These are phyloP conservation scores for Teunomyces gatunensis DNA, from an alignment of 805 yeast species.

Conservation along the genomic window DNA sequence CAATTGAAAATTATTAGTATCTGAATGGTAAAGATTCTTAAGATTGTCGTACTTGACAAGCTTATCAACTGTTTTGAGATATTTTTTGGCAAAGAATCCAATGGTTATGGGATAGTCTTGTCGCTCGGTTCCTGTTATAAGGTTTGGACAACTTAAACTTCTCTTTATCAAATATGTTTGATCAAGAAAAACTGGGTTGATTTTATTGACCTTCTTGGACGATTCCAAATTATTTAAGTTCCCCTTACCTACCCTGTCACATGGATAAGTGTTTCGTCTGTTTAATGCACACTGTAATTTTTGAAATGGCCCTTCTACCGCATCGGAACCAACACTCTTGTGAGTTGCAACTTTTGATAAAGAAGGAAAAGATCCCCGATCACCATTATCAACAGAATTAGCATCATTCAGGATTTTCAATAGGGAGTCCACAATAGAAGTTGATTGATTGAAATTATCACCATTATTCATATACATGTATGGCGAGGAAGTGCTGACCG, in stretches of 20 bases:
- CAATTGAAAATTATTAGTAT: not conserved
- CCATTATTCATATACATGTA: conserved; percentile 1
- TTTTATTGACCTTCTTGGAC: conserved; percentile 9
- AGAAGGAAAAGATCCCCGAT: not conserved
- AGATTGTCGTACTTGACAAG: conserved; percentile 21
- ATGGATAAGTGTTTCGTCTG: conserved; percentile 38
- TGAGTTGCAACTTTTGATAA: not conserved
- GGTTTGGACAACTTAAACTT: conserved; percentile 27
- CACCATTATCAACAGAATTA: not conserved
- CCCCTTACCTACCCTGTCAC: conserved; percentile 9
- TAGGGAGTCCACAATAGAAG: conserved; percentile 12
- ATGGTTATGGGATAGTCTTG: conserved; percentile 10
- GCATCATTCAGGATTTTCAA: conserved; percentile 15
- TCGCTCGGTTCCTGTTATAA: conserved; percentile 2
- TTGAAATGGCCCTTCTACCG: conserved; percentile 7
- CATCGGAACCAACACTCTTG: conserved; percentile 1
- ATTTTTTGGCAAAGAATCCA: conserved; percentile 16
- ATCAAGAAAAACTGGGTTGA: not conserved
- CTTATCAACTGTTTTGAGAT: conserved; percentile 14
- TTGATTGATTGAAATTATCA: not conserved
- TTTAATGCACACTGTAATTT: conserved; percentile 18
- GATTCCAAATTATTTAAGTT: conserved; percentile 21
- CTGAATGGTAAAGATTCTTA: conserved; percentile 12
- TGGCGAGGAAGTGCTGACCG: not conserved
- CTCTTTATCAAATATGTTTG: conserved; percentile 6